phyloP scores from a whole-genome alignment of 2,329 filamentous ascomycete genomes.

The Cladorrhinum sp. region DNA sequence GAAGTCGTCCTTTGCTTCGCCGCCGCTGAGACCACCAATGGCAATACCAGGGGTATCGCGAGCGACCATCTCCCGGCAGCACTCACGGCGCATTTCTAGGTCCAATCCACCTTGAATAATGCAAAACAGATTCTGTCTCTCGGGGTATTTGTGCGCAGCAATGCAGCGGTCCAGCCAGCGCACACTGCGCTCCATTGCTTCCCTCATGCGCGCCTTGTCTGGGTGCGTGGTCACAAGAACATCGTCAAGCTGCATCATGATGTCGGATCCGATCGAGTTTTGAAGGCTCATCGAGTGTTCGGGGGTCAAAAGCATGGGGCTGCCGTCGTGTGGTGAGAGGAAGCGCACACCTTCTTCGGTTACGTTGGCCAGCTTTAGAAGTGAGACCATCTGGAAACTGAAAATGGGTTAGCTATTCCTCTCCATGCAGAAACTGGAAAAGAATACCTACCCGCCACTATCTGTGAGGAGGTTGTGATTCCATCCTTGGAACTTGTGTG shows the following conservation, averaged over 20 bases:
- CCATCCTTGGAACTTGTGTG: slow-evolving; percentile 94
- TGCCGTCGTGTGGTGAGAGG: slow-evolving; percentile 91
- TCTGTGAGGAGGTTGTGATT: slow-evolving; percentile 89
- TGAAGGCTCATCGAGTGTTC: slow-evolving; percentile 96
- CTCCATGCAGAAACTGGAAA: slow-evolving; percentile 25
- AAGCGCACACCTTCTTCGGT: slow-evolving; percentile 96
- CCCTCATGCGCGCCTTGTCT: slow-evolving; percentile 80
- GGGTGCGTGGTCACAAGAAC: slow-evolving; percentile 95
- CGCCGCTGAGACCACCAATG: slow-evolving; percentile 90
- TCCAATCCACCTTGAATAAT: slow-evolving; percentile 97
- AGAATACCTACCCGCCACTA: slow-evolving; percentile 60
- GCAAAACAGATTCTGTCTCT: slow-evolving; percentile 90
- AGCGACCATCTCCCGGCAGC: slow-evolving; percentile 81
- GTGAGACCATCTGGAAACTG: slow-evolving; percentile 98
- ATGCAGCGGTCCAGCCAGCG: slow-evolving; percentile 97
- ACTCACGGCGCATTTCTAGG: slow-evolving; percentile 77
- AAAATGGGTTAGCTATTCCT: slow-evolving; percentile 10
- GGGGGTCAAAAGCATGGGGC: slow-evolving; percentile 93
- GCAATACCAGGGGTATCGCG: slow-evolving; percentile 93
- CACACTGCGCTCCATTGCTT: slow-evolving; percentile 92
- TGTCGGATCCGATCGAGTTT: slow-evolving; percentile 96
- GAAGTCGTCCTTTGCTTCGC: slow-evolving; percentile 90
- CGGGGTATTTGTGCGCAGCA: slow-evolving; percentile 77
- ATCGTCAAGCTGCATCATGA: slow-evolving; percentile 99
- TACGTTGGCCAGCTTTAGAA: slow-evolving; percentile 87